phyloP scores from a whole-genome alignment of 257 asterid species.

The Galeopsis tetrahit region DNA sequence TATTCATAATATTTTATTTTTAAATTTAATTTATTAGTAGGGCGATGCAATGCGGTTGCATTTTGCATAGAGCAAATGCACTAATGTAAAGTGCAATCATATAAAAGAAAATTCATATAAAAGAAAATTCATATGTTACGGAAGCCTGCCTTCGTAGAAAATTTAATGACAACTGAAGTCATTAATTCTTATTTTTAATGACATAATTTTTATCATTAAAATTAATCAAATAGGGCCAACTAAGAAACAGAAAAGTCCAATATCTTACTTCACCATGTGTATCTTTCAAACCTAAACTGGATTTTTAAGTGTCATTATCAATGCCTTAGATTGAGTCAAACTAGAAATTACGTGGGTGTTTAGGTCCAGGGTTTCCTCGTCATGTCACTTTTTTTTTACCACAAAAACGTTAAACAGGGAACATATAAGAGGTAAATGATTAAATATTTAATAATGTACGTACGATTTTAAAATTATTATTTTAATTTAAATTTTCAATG shows the following conservation, averaged over 20 bases:
- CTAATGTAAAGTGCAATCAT: no score
- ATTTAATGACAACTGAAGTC: no score
- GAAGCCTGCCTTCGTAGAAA: no score
- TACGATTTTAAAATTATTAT: background rate
- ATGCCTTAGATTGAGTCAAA: constrained; percentile 28
- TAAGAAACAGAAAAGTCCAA: constrained; percentile 31
- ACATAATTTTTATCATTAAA: no score
- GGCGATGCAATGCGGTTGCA: no score
- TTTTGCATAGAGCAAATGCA: no score
- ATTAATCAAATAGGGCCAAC: background rate
- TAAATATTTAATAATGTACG: background rate
- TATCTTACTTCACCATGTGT: constrained; percentile 40
- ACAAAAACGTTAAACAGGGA: background rate
- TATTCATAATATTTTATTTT: no score
- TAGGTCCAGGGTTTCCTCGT: constrained; percentile 1
- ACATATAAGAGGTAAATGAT: background rate
- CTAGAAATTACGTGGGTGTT: constrained; percentile 28
- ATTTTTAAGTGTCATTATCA: constrained; percentile 35
- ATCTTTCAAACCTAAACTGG: constrained; percentile 45
- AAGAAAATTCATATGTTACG: no score
- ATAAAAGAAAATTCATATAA: no score
- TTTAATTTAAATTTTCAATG: background rate
- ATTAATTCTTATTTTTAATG: no score
- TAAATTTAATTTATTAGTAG: no score
- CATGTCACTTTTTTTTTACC: background rate